Evolutionary conservation across 73 alveolate genomes (phyloP).

Genomic region (Paramecium pentaurelia): DNA sequence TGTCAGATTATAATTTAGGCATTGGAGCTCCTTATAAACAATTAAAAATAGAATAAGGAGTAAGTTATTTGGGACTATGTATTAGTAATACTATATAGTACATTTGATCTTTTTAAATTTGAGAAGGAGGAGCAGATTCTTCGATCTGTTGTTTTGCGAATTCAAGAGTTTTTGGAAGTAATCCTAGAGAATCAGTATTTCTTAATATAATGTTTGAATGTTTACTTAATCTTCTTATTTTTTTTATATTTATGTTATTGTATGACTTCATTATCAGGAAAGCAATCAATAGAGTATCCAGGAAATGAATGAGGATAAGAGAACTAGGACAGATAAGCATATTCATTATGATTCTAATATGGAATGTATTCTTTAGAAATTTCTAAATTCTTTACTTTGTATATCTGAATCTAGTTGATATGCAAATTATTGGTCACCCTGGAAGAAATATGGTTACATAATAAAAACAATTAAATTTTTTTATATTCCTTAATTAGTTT

Average conservation of each 20-base stretch:
- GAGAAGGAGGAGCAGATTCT: not conserved
- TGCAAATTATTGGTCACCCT: not conserved
- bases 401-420: not conserved
- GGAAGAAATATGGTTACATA: not conserved
- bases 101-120: not conserved
- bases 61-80: not conserved
- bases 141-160: not conserved
- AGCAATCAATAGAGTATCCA: not conserved
- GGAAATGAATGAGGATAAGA: not conserved
- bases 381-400: not conserved
- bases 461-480: not conserved
- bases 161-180: slow-evolving; percentile 33
- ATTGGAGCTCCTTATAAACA: not conserved
- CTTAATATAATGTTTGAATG: not conserved
- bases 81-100: not conserved
- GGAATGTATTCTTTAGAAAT: not conserved
- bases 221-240: not conserved
- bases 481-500: not conserved
- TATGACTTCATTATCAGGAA: not conserved
- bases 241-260: not conserved
- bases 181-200: not conserved
- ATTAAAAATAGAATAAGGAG: not conserved
- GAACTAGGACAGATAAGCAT: not conserved
- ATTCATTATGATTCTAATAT: not conserved
- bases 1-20: slow-evolving; percentile 11